These are phyloP conservation scores for Boletus reticuloceps DNA, from an alignment of 768 basidiomycete genomes.

Conservation along the genomic window DNA sequence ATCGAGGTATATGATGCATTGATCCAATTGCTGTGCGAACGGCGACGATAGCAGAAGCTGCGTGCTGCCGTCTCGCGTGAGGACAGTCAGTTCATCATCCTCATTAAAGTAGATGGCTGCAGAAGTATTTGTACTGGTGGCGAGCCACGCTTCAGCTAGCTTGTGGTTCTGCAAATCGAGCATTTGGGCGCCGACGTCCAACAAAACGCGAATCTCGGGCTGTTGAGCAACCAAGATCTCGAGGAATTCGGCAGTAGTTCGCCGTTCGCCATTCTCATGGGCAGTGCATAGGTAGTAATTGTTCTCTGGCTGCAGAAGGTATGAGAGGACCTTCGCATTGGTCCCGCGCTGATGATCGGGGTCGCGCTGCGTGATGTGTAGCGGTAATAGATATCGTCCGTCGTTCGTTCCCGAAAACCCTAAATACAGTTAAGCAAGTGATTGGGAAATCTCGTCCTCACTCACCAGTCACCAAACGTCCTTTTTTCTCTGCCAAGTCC, in stretches of 20 bases:
- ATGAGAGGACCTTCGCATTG: background rate
- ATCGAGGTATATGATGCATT: constrained; percentile 42
- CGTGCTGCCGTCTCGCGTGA: background rate
- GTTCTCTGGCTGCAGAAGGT: constrained; percentile 36
- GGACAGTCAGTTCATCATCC: constrained; percentile 3
- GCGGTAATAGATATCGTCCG: constrained; percentile 29
- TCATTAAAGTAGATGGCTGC: constrained; percentile 44
- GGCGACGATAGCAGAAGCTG: background rate
- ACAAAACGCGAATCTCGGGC: constrained; percentile 41
- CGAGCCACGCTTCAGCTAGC: constrained; percentile 27
- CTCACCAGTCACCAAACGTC: constrained; percentile 8
- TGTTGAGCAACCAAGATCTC: constrained; percentile 28
- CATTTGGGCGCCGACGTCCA: constrained; percentile 58
- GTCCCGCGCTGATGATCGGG: too few species aligned
- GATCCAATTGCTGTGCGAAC: background rate
- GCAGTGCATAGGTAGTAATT: constrained; percentile 27
- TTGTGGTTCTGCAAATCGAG: constrained; percentile 44
- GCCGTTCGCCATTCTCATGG: constrained; percentile 6
- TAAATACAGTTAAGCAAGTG: background rate
- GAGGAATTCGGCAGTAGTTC: constrained; percentile 27
- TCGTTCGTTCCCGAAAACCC: constrained; percentile 58
- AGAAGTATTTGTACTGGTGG: constrained; percentile 19
- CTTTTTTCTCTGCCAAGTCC: constrained; percentile 47
- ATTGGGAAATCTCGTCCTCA: too few species aligned
- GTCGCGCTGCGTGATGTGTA: constrained; percentile 4